phyloP scores from a whole-genome alignment of 352 stramenopile genomes.

The Phytopythium litorale region DNA sequence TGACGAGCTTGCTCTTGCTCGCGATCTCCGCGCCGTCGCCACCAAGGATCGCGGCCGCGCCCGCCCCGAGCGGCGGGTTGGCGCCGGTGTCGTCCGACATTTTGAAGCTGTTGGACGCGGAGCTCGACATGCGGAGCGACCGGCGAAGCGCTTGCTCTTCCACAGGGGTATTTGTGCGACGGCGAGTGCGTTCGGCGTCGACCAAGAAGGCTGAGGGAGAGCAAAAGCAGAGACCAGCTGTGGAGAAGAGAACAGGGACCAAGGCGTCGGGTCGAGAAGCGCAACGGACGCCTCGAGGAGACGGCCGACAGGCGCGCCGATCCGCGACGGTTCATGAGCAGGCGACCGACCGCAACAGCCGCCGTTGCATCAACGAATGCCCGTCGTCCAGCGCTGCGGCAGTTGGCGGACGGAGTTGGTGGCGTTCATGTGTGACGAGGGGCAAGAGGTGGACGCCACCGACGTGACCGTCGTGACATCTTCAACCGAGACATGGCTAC shows the following conservation, averaged over 20 bases:
- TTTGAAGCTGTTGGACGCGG: conserved; percentile 8
- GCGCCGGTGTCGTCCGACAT: background rate
- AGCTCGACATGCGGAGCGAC: background rate
- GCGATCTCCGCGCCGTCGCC: conserved; percentile 67
- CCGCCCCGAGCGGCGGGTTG: background rate
- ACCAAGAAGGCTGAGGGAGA: background rate
- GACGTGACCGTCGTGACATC: conserved; percentile 1
- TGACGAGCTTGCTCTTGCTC: conserved; percentile 61
- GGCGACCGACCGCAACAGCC: background rate
- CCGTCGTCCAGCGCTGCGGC: too few species aligned
- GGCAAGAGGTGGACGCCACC: too few species aligned
- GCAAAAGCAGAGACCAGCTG: background rate
- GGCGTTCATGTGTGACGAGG: too few species aligned
- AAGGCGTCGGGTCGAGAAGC: background rate
- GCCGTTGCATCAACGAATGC: too few species aligned
- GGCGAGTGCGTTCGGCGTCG: background rate
- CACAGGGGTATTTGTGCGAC: background rate
- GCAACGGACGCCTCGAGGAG: background rate
- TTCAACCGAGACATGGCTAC: conserved; percentile 7
- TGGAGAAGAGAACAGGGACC: background rate
- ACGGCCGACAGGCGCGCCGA: background rate
- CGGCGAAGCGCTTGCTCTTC: background rate
- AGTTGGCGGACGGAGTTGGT: too few species aligned
- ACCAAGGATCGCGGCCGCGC: conserved; percentile 26
- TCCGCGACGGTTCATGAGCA: background rate